Base-by-base conservation (phyloP, 495 filamentous ascomycete species). In the Penicillium coprophilum region DNA sequence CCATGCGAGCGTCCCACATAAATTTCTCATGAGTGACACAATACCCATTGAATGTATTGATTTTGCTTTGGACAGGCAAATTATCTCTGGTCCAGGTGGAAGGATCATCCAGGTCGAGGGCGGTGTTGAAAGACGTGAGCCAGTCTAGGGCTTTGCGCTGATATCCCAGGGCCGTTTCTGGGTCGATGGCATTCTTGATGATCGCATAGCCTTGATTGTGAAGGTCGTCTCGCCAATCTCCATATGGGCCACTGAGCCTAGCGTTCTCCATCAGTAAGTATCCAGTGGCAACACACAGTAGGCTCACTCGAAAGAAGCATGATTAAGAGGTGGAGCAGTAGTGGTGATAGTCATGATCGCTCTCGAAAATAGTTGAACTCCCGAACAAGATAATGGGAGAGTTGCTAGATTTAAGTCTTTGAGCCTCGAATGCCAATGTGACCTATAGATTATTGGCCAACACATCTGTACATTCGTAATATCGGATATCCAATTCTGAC, bases 1-100 rank as follows among this genome's bases (percentile, higher is more conserved):
- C 75, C 47, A 60, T 57, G 6, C 76, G 68, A 17, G 61, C 76
- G 6, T 78, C 72, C 76, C 77, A 80, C 59, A 77, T 71, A 60
- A 77, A 77, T 27, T 71, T 73, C 51, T 80, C 77, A 50, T 78
- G 77, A 4, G 61, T 60, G 4, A 73, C 69, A 1, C 58, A 60
- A 50, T 78, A 78, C 7, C 49, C 40, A 28, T 55, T 50, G 53
- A 64, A 73, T 2, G 62, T 69, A 31, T 66, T 72, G 23, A 59
- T 55, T 24, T 65, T 67, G 50, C 56, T 68, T 9, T 69, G 63
- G 2, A 66, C 54, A 2, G 73, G 73, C 1, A 76, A 57, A 19
- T 73, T 63, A 13, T 65, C 59, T 3, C 45, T 44, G 21, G 31
- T 61, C 71, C 71, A 76, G 15, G 73, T 76, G 1, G 59, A 48